These are phyloP conservation scores for Saccharomycopsis sp. DNA, from an alignment of 805 yeast species.

Conservation along the genomic window DNA sequence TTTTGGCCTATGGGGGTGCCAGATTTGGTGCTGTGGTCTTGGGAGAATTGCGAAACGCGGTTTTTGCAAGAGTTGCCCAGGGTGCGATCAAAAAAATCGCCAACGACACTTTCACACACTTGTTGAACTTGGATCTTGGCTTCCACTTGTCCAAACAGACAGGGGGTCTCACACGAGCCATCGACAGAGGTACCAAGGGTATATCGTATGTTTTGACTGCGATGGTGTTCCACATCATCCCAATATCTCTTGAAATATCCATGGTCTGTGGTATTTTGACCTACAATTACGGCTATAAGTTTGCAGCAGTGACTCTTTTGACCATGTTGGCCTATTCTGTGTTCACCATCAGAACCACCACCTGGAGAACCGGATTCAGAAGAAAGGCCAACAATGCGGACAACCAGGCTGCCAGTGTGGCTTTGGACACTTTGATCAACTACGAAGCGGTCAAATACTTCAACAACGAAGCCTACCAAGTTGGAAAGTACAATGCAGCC, in stretches of 20 bases:
- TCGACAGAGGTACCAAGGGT: slow-evolving; percentile 97
- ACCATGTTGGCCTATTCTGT: slow-evolving; percentile 87
- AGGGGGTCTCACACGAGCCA: slow-evolving; percentile 93
- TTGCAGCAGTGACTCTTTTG: slow-evolving; percentile 79
- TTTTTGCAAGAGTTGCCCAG: slow-evolving; percentile 93
- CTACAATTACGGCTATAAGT: slow-evolving; percentile 81
- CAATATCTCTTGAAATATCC: slow-evolving; percentile 84
- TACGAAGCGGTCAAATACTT: slow-evolving; percentile 93
- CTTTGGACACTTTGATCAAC: slow-evolving; percentile 87
- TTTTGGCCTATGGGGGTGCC: slow-evolving; percentile 88
- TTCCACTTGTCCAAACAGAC: slow-evolving; percentile 91
- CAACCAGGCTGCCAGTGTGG: slow-evolving; percentile 91
- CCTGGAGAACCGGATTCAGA: slow-evolving; percentile 94
- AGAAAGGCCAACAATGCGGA: slow-evolving; percentile 88
- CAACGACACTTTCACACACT: slow-evolving; percentile 74
- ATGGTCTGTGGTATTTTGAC: slow-evolving; percentile 92
- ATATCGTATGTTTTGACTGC: slow-evolving; percentile 88
- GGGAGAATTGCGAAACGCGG: slow-evolving; percentile 92
- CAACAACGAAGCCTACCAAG: slow-evolving; percentile 81
- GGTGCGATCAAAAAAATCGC: slow-evolving; percentile 90
- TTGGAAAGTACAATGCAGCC: slow-evolving; percentile 70
- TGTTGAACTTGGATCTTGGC: slow-evolving; percentile 75
- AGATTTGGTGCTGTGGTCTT: slow-evolving; percentile 90
- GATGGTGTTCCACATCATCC: slow-evolving; percentile 96
- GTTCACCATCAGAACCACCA: slow-evolving; percentile 86